Evolutionary conservation across 345 rosid genomes (phyloP).

Genomic region (Combretum micranthum): DNA sequence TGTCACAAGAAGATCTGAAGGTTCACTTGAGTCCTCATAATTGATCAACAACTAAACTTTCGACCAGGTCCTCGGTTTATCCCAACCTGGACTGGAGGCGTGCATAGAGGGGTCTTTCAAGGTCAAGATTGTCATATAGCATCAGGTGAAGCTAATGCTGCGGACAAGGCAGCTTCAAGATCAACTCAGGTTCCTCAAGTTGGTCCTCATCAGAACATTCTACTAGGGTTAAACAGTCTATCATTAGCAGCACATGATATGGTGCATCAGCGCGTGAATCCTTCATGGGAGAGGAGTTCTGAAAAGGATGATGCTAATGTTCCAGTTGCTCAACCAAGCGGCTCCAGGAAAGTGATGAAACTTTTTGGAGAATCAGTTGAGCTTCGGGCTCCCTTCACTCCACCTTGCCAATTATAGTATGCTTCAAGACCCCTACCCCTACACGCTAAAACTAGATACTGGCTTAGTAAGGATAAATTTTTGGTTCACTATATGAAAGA

Average conservation of each 20-base stretch:
- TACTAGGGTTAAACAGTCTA: too few species aligned
- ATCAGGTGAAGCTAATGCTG: neutral
- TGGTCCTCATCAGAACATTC: too few species aligned
- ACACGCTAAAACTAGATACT: too few species aligned
- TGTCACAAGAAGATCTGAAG: too few species aligned
- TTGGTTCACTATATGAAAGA: too few species aligned
- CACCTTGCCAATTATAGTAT: constrained; percentile 30
- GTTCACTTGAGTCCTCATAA: too few species aligned
- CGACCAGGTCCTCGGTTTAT: too few species aligned
- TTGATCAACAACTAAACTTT: neutral
- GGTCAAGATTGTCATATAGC: constrained; percentile 33
- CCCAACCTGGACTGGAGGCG: too few species aligned
- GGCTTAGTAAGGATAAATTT: too few species aligned
- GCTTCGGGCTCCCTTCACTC: constrained; percentile 66
- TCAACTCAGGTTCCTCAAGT: too few species aligned
- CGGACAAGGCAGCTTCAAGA: too few species aligned
- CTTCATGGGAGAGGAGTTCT: constrained; percentile 14
- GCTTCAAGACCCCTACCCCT: constrained; percentile 15
- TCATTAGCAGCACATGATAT: neutral
- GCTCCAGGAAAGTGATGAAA: constrained; percentile 20
- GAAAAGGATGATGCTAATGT: constrained; percentile 22
- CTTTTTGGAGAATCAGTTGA: constrained; percentile 24
- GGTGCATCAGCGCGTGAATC: neutral
- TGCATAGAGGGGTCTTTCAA: constrained; percentile 42
- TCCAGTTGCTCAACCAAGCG: constrained; percentile 11